Conservation (phyloP, 164 flowering plant genomes). For the Magnolia changhungtana region DNA sequence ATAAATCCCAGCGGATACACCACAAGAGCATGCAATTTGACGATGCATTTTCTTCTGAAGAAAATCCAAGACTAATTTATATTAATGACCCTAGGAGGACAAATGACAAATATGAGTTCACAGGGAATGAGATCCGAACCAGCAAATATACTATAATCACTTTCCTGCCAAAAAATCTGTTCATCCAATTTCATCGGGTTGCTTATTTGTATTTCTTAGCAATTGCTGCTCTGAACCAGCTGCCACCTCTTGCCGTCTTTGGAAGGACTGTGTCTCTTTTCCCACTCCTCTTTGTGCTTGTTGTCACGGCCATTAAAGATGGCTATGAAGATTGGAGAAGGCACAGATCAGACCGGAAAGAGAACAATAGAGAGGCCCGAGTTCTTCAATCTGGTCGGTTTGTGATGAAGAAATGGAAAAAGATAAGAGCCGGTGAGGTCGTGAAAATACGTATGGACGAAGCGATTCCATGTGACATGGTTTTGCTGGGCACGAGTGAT, state of each 20-base stretch:
- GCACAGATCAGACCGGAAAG: constrained; percentile 80
- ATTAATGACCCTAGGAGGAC: constrained; percentile 75
- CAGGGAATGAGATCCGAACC: constrained; percentile 83
- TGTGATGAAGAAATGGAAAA: constrained; percentile 60
- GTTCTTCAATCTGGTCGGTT: constrained; percentile 61
- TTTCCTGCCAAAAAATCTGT: constrained; percentile 86
- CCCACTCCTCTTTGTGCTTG: constrained; percentile 83
- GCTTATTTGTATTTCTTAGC: constrained; percentile 87
- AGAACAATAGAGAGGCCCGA: constrained; percentile 68
- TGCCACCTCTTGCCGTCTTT: constrained; percentile 94
- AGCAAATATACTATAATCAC: constrained; percentile 81
- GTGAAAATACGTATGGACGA: constrained; percentile 68
- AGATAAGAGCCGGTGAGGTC: constrained; percentile 75
- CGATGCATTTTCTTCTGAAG: constrained; percentile 38
- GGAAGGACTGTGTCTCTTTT: constrained; percentile 93
- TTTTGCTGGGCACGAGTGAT: constrained; percentile 77
- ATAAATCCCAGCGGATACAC: constrained; percentile 43
- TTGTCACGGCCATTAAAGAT: constrained; percentile 90
- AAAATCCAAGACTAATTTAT: constrained; percentile 60
- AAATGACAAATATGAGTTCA: constrained; percentile 76
- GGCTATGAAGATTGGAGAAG: constrained; percentile 97
- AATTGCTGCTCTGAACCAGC: constrained; percentile 91
- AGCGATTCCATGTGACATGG: constrained; percentile 89
- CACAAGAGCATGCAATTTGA: constrained; percentile 59
- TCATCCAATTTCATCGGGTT: constrained; percentile 87